A percentile compares a stretch with the other conserved stretches of the same genome.
Conservation (phyloP, 164 flowering plant genomes). For the Hamamelis virginiana region DNA sequence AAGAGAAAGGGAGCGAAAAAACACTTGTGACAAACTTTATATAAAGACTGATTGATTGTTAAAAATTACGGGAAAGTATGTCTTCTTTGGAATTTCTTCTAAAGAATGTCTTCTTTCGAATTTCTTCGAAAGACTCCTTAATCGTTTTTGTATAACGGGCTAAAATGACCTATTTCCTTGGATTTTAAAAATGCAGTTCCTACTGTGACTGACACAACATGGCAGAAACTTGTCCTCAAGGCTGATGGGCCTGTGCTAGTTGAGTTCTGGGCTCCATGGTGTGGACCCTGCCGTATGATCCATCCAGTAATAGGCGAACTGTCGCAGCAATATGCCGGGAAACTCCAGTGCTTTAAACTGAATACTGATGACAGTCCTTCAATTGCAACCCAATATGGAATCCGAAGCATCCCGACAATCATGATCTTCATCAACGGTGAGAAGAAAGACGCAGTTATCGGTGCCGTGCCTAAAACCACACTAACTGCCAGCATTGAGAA, state of each 20-base stretch:
- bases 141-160: not conserved
- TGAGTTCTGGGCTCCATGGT: constrained; percentile 44
- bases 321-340: constrained; percentile 26
- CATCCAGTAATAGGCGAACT: constrained; percentile 26
- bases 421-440: constrained; percentile 32
- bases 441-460: constrained; percentile 33
- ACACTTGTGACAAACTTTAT: too few species aligned
- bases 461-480: constrained; percentile 35
- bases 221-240: constrained; percentile 32
- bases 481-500: constrained; percentile 27
- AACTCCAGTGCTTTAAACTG: constrained; percentile 28
- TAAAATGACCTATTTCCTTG: not conserved
- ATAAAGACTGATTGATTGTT: too few species aligned
- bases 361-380: constrained; percentile 36
- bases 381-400: constrained; percentile 28
- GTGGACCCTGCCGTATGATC: constrained; percentile 40
- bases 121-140: too few species aligned
- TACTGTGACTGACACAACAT: constrained; percentile 23
- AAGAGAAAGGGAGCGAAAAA: too few species aligned
- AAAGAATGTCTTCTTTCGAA: too few species aligned
- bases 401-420: constrained; percentile 31
- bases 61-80: too few species aligned
- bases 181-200: constrained; percentile 17
- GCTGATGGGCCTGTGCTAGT: constrained; percentile 34
- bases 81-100: too few species aligned